phyloP scores from a whole-genome alignment of 179 eudicot genomes.

The Drosera spatulata region DNA sequence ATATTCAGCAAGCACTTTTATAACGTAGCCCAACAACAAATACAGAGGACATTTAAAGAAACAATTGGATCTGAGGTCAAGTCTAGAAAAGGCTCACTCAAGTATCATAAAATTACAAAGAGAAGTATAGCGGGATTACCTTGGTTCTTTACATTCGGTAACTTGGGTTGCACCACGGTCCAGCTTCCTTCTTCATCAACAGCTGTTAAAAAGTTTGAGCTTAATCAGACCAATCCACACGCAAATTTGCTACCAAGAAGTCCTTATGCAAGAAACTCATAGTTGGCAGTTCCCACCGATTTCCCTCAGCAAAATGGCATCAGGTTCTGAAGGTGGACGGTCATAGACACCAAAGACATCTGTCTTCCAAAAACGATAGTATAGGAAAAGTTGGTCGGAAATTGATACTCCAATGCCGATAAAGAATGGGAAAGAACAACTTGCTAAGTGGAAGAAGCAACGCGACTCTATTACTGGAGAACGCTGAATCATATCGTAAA shows the following conservation, averaged over 20 bases:
- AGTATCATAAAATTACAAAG: too few relatives aligned
- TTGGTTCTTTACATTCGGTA: constrained; percentile 35
- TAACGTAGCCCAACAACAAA: neutral
- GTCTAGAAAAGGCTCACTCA: too few relatives aligned
- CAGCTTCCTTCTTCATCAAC: constrained; percentile 84
- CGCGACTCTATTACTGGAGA: too few relatives aligned
- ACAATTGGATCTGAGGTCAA: neutral
- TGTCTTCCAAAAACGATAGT: constrained; percentile 42
- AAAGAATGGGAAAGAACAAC: too few relatives aligned
- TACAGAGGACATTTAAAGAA: neutral
- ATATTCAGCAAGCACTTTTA: too few relatives aligned
- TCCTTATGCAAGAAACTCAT: neutral
- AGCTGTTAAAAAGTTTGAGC: constrained; percentile 35
- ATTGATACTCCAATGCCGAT: neutral
- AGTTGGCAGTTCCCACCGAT: constrained; percentile 43
- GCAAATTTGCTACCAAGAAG: neutral
- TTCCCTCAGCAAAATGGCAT: constrained; percentile 73
- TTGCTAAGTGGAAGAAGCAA: too few relatives aligned
- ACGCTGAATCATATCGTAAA: too few relatives aligned
- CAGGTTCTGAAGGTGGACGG: constrained; percentile 84
- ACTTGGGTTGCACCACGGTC: constrained; percentile 60
- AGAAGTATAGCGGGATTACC: constrained; percentile 21
- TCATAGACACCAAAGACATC: constrained; percentile 95
- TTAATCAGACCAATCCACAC: constrained; percentile 1
- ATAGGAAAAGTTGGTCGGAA: constrained; percentile 19